These are phyloP conservation scores for Trichoderma sp. DNA, from an alignment of 2,329 filamentous ascomycete species.

Conservation along the genomic window DNA sequence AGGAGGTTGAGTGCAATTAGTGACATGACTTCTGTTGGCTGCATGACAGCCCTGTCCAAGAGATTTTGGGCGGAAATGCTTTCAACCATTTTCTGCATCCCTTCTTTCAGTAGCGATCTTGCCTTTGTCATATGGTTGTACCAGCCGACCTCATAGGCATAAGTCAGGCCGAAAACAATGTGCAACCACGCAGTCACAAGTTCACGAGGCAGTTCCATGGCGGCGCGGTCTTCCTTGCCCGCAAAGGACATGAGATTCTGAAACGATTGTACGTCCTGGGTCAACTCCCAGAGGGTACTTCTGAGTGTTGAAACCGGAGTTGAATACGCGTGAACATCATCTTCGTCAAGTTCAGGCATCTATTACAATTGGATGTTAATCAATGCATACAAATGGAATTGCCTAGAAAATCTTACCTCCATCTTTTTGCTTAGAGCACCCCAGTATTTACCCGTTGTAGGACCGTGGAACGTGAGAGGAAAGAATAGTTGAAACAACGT, in stretches of 20 bases:
- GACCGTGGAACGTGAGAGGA: constrained; percentile 35
- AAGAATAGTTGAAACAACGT: constrained; percentile 44
- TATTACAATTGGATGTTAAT: background rate
- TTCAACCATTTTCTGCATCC: constrained; percentile 39
- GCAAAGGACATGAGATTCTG: constrained; percentile 32
- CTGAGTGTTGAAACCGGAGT: constrained; percentile 20
- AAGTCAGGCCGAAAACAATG: constrained; percentile 38
- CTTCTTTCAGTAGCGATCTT: constrained; percentile 33
- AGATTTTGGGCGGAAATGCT: constrained; percentile 34
- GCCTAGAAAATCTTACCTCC: constrained; percentile 27
- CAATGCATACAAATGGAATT: background rate
- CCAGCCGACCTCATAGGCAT: constrained; percentile 27
- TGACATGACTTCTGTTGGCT: constrained; percentile 44
- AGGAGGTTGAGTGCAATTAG: constrained; percentile 41
- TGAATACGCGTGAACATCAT: background rate
- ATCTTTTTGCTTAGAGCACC: constrained; percentile 38
- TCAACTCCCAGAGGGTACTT: constrained; percentile 25
- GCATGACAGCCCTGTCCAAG: constrained; percentile 37
- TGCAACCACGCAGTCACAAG: constrained; percentile 44
- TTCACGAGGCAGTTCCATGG: constrained; percentile 35
- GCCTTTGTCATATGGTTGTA: constrained; percentile 32
- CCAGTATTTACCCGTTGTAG: constrained; percentile 45
- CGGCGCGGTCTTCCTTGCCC: constrained; percentile 29
- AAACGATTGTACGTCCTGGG: constrained; percentile 30
- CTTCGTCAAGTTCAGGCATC: constrained; percentile 21